These are phyloP conservation scores for Uronychia binucleata DNA, from an alignment of 73 alveolate genomes.

Conservation along the genomic window DNA sequence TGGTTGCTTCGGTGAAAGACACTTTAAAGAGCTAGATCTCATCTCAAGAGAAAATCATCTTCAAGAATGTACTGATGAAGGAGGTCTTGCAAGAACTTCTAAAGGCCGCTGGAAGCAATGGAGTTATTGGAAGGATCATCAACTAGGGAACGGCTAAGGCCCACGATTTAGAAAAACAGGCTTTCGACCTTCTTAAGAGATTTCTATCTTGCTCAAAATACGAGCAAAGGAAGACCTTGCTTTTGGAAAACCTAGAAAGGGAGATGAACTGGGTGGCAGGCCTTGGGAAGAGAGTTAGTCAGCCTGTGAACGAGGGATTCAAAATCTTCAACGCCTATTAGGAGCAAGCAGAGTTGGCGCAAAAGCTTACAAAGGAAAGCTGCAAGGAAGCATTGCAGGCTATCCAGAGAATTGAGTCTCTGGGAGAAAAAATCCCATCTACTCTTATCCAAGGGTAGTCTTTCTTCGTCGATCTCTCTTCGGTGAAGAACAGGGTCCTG, in stretches of 20 bases:
- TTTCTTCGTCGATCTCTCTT: slow-evolving; percentile 28
- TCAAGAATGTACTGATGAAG: slow-evolving; percentile 17
- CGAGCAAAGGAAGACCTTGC: slow-evolving; percentile 7
- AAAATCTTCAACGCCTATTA: slow-evolving; percentile 31
- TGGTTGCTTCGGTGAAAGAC: too few relatives aligned
- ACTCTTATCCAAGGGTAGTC: background rate
- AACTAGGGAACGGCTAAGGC: background rate
- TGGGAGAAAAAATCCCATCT: slow-evolving; percentile 20
- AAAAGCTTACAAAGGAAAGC: slow-evolving; percentile 6
- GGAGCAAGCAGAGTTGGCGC: slow-evolving; percentile 24
- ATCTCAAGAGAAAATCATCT: background rate
- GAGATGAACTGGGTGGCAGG: slow-evolving; percentile 20
- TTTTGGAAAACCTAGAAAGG: slow-evolving; percentile 25
- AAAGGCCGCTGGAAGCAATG: background rate
- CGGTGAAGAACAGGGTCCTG: slow-evolving; percentile 19
- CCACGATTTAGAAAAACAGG: background rate
- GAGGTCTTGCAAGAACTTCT: slow-evolving; percentile 20
- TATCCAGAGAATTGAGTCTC: background rate
- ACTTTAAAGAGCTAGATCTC: background rate
- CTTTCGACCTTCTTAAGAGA: slow-evolving; percentile 13
- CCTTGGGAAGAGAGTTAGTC: slow-evolving; percentile 12
- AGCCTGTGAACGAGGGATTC: slow-evolving; percentile 20
- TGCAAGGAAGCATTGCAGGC: background rate
- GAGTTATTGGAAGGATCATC: background rate
- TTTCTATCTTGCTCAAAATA: background rate